phyloP scores from a whole-genome alignment of 2,329 filamentous ascomycete genomes.

The Pseudogymnoascus sp. region DNA sequence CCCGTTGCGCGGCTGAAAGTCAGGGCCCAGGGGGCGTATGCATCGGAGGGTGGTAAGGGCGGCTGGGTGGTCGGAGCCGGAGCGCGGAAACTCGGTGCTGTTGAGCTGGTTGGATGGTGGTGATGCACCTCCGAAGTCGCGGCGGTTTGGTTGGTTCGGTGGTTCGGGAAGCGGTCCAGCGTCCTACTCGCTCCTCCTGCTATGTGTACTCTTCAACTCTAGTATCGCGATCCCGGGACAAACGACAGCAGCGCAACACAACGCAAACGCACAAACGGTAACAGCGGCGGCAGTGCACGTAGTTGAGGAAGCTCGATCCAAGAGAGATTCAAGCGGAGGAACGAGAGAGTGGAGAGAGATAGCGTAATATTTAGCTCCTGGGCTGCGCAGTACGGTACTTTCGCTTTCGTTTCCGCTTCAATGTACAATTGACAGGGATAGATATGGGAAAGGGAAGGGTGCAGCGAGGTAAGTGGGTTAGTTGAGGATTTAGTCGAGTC shows the following conservation, averaged over 20 bases:
- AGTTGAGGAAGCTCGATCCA: not conserved
- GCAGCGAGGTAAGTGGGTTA: not conserved
- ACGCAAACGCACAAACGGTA: not conserved
- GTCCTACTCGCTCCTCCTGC: not conserved
- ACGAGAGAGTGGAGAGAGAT: not conserved
- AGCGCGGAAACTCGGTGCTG: not conserved
- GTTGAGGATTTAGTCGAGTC: not conserved
- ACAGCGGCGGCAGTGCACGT: not conserved
- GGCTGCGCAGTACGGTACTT: not conserved
- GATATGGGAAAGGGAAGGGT: not conserved
- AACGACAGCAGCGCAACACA: not conserved
- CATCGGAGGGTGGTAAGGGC: not conserved
- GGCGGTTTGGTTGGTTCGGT: not conserved
- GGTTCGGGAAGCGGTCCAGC: not conserved
- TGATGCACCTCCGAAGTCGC: not conserved
- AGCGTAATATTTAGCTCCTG: conserved; percentile 3
- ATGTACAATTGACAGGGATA: not conserved
- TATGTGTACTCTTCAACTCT: not conserved
- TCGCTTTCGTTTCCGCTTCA: not conserved
- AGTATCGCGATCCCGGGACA: not conserved
- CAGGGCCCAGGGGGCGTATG: not conserved
- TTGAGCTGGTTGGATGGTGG: not conserved
- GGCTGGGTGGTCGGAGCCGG: not conserved
- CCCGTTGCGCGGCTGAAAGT: not conserved
- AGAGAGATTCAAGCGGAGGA: not conserved